Conservation (phyloP, 1,139 yeast species). For the Debaryomycetaceae sp. region DNA sequence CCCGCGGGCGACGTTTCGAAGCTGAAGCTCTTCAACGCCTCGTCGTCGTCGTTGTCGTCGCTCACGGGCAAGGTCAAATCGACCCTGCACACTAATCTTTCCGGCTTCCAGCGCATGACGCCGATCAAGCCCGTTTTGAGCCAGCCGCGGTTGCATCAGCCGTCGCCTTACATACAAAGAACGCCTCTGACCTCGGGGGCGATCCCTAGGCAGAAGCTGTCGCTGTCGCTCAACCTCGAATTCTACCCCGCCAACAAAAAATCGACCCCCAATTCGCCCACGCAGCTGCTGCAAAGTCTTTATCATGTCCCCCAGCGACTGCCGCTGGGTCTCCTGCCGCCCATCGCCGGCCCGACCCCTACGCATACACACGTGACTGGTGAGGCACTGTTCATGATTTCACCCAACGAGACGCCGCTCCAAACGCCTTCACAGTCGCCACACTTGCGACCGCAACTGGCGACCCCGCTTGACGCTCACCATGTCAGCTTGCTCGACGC, state of each 20-base stretch:
- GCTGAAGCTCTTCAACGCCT: conserved; percentile 18
- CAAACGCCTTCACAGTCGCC: conserved; percentile 46
- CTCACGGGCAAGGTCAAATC: conserved; percentile 21
- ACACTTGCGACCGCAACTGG: conserved; percentile 25
- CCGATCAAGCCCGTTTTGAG: conserved; percentile 26
- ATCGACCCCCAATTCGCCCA: conserved; percentile 42
- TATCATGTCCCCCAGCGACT: conserved; percentile 4
- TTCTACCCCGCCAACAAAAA: conserved; percentile 27
- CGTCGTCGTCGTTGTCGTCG: conserved; percentile 24
- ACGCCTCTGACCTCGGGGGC: conserved; percentile 10
- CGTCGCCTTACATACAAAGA: conserved; percentile 12
- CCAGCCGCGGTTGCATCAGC: conserved; percentile 6
- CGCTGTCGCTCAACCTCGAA: conserved; percentile 26
- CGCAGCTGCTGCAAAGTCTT: conserved; percentile 13
- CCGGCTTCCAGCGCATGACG: conserved; percentile 33
- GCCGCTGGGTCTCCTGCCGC: background rate
- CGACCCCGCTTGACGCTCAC: conserved; percentile 5
- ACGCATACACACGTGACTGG: conserved; percentile 6
- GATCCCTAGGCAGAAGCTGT: conserved; percentile 20
- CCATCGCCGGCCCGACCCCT: conserved; percentile 1
- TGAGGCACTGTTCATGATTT: conserved; percentile 15
- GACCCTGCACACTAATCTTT: conserved; percentile 19
- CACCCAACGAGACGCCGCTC: conserved; percentile 38
- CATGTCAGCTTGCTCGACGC: conserved; percentile 6
- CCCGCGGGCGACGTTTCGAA: no score